Conservation (phyloP, 2,329 filamentous ascomycete genomes). For the Fusarium albosuccineum region DNA sequence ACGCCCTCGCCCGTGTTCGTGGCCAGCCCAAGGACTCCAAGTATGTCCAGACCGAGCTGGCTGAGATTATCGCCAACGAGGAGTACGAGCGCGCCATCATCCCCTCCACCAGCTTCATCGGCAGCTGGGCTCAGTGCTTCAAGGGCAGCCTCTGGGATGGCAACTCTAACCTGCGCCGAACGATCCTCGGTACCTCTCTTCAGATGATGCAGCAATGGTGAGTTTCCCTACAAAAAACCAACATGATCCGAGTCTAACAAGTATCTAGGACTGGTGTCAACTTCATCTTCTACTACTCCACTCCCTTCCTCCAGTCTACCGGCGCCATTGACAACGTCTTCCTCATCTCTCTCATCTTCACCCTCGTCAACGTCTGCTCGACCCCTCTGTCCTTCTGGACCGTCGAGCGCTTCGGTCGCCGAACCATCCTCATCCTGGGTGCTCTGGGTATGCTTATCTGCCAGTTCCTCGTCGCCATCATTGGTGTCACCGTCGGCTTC, state of each 20-base stretch:
- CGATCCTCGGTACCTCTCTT: slow-evolving; percentile 76
- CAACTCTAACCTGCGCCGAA: slow-evolving; percentile 55
- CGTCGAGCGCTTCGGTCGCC: slow-evolving; percentile 85
- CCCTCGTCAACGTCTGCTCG: slow-evolving; percentile 86
- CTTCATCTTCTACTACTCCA: slow-evolving; percentile 92
- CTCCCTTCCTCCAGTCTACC: slow-evolving; percentile 84
- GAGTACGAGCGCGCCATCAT: slow-evolving; percentile 74
- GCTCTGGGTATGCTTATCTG: slow-evolving; percentile 86
- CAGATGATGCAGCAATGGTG: slow-evolving; percentile 84
- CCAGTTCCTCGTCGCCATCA: slow-evolving; percentile 87
- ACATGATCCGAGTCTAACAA: slow-evolving; percentile 10
- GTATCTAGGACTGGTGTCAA: slow-evolving; percentile 83
- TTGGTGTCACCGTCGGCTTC: slow-evolving; percentile 73
- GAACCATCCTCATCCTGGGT: slow-evolving; percentile 82
- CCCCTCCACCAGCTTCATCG: slow-evolving; percentile 25
- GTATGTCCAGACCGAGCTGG: slow-evolving; percentile 38
- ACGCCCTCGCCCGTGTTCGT: slow-evolving; percentile 30
- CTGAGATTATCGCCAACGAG: slow-evolving; percentile 80
- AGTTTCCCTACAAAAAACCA: not conserved
- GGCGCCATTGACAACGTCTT: slow-evolving; percentile 83
- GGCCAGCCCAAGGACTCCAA: slow-evolving; percentile 40
- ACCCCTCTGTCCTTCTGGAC: slow-evolving; percentile 91
- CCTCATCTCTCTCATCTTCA: slow-evolving; percentile 87
- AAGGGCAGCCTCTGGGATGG: slow-evolving; percentile 49
- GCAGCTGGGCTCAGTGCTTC: slow-evolving; percentile 41